A percentile compares a stretch with the other conserved stretches of the same genome.
Conservation (phyloP, 2,329 filamentous ascomycete genomes). For the Lachnellula cervina region DNA sequence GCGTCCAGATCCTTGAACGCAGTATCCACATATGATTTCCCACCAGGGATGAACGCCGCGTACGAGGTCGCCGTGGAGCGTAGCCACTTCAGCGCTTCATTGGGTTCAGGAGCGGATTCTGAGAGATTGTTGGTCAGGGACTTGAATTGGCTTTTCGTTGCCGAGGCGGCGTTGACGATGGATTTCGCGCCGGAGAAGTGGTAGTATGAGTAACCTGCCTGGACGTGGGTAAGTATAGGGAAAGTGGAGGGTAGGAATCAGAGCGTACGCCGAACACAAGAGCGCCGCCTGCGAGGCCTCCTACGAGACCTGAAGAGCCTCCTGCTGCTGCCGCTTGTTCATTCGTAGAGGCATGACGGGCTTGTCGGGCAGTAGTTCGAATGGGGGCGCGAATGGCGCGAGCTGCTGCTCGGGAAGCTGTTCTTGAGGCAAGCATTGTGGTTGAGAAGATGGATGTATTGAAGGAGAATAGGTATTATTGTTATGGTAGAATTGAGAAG, state of each 20-base stretch:
- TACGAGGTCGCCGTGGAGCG: conserved; percentile 64
- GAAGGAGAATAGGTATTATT: background rate
- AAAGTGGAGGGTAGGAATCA: background rate
- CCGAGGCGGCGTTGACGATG: conserved; percentile 44
- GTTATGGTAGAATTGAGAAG: background rate
- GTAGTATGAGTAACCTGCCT: conserved; percentile 47
- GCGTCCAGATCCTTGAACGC: conserved; percentile 68
- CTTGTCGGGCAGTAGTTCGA: conserved; percentile 28
- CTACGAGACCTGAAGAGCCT: conserved; percentile 38
- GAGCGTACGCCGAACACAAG: conserved; percentile 36
- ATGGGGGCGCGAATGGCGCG: conserved; percentile 22
- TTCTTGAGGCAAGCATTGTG: conserved; percentile 28
- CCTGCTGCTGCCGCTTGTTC: conserved; percentile 22
- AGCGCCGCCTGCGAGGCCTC: conserved; percentile 45
- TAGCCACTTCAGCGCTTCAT: conserved; percentile 62
- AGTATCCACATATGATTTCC: conserved; percentile 60
- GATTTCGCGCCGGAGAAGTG: conserved; percentile 42
- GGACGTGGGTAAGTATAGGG: background rate
- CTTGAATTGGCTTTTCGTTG: conserved; percentile 57
- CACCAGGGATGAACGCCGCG: conserved; percentile 67
- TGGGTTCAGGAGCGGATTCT: conserved; percentile 53
- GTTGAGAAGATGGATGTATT: background rate
- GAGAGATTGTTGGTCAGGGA: conserved; percentile 34
- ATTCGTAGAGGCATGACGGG: conserved; percentile 21
- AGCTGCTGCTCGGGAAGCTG: conserved; percentile 21